Evolutionary conservation across 1,284 basidiomycete species (phyloP).

Genomic region (Abortiporus biennis): DNA sequence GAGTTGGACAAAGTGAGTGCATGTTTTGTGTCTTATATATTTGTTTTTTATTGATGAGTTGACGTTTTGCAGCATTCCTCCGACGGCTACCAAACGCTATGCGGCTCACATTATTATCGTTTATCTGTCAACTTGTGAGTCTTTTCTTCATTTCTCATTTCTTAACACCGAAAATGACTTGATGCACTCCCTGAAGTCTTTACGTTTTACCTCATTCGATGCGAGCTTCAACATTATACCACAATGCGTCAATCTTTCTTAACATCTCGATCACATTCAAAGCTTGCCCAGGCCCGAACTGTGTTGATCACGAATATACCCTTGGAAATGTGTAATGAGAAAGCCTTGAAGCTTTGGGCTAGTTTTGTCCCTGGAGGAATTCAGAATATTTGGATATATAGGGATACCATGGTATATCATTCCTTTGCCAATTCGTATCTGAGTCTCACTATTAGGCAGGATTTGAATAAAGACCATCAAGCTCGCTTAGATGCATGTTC

Average conservation of each 20-base stretch:
- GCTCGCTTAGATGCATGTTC: constrained; percentile 48
- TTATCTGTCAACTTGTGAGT: constrained; percentile 38
- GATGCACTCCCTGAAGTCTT: constrained; percentile 36
- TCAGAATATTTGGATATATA: constrained; percentile 72
- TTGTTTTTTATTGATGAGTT: not conserved
- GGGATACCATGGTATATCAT: constrained; percentile 32
- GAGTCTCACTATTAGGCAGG: constrained; percentile 19
- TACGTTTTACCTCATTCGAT: constrained; percentile 64
- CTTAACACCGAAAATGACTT: not conserved
- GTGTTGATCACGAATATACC: constrained; percentile 76
- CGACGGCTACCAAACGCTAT: constrained; percentile 28
- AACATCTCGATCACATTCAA: constrained; percentile 54
- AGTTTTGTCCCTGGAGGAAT: constrained; percentile 73
- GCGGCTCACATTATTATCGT: constrained; percentile 41
- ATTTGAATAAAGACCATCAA: constrained; percentile 59
- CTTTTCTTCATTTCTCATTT: not conserved
- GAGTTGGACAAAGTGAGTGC: constrained; percentile 42
- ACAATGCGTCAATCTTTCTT: constrained; percentile 67
- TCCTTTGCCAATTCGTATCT: not conserved
- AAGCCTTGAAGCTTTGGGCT: constrained; percentile 56
- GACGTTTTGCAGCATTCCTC: constrained; percentile 26
- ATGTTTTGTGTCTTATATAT: constrained; percentile 1
- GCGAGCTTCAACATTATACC: constrained; percentile 62
- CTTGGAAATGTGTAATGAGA: constrained; percentile 52
- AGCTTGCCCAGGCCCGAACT: constrained; percentile 67